Conservation (phyloP, 2,329 filamentous ascomycete genomes). For the Passalora sequoiae region DNA sequence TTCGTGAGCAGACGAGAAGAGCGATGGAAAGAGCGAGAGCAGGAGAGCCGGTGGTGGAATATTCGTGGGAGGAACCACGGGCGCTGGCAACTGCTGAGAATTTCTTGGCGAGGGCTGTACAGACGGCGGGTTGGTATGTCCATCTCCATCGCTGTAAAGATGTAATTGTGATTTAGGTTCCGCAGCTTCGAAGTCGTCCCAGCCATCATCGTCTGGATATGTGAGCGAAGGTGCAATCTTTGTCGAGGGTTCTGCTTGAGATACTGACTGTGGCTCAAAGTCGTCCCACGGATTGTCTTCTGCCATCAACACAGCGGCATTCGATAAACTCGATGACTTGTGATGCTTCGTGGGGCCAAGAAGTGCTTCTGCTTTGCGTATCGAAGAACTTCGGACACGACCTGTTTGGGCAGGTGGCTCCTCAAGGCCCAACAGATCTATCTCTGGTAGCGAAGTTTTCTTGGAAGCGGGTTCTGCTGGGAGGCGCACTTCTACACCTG, state of each 20-base stretch:
- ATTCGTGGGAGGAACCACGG: slow-evolving; percentile 64
- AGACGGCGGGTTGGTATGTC: too few species aligned
- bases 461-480: not conserved
- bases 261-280: not conserved
- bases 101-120: too few species aligned
- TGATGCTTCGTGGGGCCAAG: slow-evolving; percentile 8
- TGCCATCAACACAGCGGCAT: not conserved
- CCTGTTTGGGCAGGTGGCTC: slow-evolving; percentile 15
- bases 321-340: slow-evolving; percentile 1
- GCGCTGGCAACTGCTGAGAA: slow-evolving; percentile 1
- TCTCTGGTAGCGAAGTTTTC: slow-evolving; percentile 13
- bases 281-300: slow-evolving; percentile 10
- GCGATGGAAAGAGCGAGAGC: slow-evolving; percentile 66
- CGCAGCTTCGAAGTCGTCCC: slow-evolving; percentile 42
- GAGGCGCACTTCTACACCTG: not conserved
- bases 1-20: slow-evolving; percentile 62
- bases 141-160: slow-evolving; percentile 2
- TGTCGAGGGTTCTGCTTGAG: not conserved
- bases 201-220: slow-evolving; percentile 32
- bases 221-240: not conserved
- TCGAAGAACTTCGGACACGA: slow-evolving; percentile 2
- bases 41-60: slow-evolving; percentile 83
- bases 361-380: slow-evolving; percentile 1
- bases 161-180: slow-evolving; percentile 10
- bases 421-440: slow-evolving; percentile 30